Percentiles rank a stretch among this genome's conserved stretches.
Conservation (phyloP, 768 basidiomycete genomes). For the Mycena indigotica region DNA sequence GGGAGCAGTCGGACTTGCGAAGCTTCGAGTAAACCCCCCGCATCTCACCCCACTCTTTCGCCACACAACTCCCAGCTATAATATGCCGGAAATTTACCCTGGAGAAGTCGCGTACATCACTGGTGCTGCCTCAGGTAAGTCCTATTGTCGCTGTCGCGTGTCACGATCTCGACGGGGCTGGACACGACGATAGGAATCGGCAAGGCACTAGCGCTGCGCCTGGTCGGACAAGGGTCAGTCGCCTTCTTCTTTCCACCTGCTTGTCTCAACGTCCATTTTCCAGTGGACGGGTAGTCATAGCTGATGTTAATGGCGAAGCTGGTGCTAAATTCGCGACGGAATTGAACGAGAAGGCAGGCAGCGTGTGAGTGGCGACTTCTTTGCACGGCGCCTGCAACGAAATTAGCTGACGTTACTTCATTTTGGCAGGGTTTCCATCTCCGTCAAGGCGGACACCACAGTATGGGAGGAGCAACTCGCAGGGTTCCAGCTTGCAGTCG, state of each 20-base stretch:
- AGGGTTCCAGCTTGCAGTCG: constrained; percentile 16
- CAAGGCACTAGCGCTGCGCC: constrained; percentile 11
- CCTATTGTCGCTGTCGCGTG: not conserved
- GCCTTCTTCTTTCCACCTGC: not conserved
- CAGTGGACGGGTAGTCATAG: constrained; percentile 21
- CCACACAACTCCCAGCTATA: not conserved
- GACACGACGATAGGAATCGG: constrained; percentile 17
- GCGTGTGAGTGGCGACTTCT: constrained; percentile 13
- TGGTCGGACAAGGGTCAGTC: constrained; percentile 20
- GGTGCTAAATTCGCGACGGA: constrained; percentile 18
- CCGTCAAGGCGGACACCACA: constrained; percentile 19
- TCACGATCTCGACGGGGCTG: not conserved
- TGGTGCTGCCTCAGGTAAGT: constrained; percentile 6
- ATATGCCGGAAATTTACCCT: not conserved
- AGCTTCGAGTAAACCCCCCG: not conserved
- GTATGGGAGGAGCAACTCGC: constrained; percentile 24
- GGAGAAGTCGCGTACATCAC: constrained; percentile 14
- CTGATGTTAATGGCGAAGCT: constrained; percentile 17
- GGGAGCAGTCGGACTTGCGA: not conserved
- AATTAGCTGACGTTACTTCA: not conserved
- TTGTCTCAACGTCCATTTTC: not conserved
- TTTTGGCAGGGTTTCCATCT: constrained; percentile 20
- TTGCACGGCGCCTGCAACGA: not conserved
- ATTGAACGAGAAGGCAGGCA: constrained; percentile 21
- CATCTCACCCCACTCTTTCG: not conserved